Base-by-base conservation (phyloP, 129 eudicot genomes). In the Ambrosia trifida region DNA sequence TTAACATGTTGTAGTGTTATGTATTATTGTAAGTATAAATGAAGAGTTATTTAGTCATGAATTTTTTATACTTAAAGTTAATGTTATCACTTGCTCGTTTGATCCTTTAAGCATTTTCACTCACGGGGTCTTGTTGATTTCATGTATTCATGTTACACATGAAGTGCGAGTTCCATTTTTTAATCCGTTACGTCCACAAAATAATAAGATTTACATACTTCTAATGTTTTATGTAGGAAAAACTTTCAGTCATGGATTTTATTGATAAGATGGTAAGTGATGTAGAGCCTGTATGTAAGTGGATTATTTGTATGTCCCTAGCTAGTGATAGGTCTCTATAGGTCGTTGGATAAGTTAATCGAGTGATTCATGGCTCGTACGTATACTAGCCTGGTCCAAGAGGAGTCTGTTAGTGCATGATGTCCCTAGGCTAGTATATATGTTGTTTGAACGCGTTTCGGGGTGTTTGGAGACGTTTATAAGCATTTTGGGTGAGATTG, bases 151-250 rank as follows among this genome's bases (percentile, higher is more conserved):
- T 28, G 19, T 28, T n/a, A n/a, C n/a, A n/a, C n/a, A n/a, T n/a
- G n/a, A n/a, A n/a, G n/a, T n/a, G n/a, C n/a, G 58, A 46, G 28
- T 47, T 66, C 3, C 40, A 16, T 13, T 20, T 46, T 4, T 12
- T 33, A n/a, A n/a, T 12, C 16, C 8, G 46, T 14, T 8, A 19
- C 3, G 68, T 68, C 14, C 59, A 28, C 43, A 30, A 14, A 33
- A 18, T 69, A 51, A 69, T 49, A 64, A 64, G 17, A 49, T 62
- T 77, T 41, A 50, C 59, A 54, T 79, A 10, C n/a, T n/a, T n/a
- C n/a, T n/a, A n/a, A n/a, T n/a, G n/a, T n/a, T 79, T 45, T 76
- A 35, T 51, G 71, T 44, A 93, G 98, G 97, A 89, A 84, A 87
- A 87, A 12, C 74, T 80, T 38, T 87, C 93, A 63, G 64, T 84